Evolutionary conservation across 1,284 basidiomycete species (phyloP).

Genomic region (Austroboletus novae-zelandiae): DNA sequence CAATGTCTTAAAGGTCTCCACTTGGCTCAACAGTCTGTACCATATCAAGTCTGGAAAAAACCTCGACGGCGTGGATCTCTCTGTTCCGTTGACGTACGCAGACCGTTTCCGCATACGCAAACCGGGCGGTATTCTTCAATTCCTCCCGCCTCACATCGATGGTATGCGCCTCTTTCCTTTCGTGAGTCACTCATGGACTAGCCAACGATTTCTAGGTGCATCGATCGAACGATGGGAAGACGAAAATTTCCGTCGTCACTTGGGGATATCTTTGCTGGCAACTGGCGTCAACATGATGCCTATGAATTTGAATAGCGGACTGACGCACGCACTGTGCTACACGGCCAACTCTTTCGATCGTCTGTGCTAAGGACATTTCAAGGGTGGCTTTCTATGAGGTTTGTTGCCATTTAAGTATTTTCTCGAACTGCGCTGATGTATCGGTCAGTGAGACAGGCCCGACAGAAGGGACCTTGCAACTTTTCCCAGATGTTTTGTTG

Average conservation of each 20-base stretch:
- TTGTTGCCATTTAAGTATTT: neutral
- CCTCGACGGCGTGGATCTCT: conserved; percentile 60
- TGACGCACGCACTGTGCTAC: conserved; percentile 58
- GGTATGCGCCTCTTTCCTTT: conserved; percentile 36
- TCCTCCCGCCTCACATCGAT: conserved; percentile 78
- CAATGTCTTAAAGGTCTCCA: conserved; percentile 58
- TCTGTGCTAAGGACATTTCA: conserved; percentile 82
- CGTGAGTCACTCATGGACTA: neutral
- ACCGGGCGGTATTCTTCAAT: conserved; percentile 65
- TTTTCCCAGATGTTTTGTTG: conserved; percentile 74
- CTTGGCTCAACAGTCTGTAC: conserved; percentile 67
- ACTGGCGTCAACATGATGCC: conserved; percentile 72
- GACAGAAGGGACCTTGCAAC: conserved; percentile 73
- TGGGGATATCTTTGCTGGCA: conserved; percentile 63
- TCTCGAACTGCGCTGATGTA: neutral
- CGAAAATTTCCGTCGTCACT: conserved; percentile 61
- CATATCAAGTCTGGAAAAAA: conserved; percentile 39
- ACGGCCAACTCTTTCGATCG: conserved; percentile 57
- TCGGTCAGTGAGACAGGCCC: conserved; percentile 61
- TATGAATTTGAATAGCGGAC: conserved; percentile 63
- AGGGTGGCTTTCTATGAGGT: conserved; percentile 72
- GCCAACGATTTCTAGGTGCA: conserved; percentile 48
- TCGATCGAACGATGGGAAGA: conserved; percentile 87
- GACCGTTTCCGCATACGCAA: conserved; percentile 83
- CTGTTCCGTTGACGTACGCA: conserved; percentile 71